Conservation (phyloP, 1,284 basidiomycete species). For the Golubevia sp. region DNA sequence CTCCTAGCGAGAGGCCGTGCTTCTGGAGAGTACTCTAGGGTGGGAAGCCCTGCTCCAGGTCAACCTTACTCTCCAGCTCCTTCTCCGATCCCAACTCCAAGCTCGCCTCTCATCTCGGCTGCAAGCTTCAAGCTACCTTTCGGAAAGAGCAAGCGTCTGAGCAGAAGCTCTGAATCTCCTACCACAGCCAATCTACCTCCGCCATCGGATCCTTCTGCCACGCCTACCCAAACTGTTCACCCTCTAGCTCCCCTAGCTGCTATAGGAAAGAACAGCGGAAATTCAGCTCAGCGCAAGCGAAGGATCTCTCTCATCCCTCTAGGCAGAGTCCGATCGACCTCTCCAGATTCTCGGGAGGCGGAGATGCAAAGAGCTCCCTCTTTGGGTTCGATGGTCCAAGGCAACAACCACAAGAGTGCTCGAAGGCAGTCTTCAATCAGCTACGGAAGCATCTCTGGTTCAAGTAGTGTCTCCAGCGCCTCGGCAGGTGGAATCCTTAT, state of each 20-base stretch:
- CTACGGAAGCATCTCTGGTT: conserved; percentile 29
- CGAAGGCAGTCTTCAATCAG: conserved; percentile 32
- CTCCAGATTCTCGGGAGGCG: too few species aligned
- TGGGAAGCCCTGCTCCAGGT: not conserved
- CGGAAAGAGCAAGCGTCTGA: conserved; percentile 19
- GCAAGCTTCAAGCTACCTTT: conserved; percentile 37
- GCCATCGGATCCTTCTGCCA: conserved; percentile 11
- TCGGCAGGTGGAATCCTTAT: conserved; percentile 10
- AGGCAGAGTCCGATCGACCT: conserved; percentile 20
- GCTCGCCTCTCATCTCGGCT: conserved; percentile 9
- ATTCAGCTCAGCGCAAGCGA: conserved; percentile 18
- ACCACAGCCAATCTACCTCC: not conserved
- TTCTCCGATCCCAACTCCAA: not conserved
- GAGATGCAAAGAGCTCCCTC: conserved; percentile 9
- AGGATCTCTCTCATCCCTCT: conserved; percentile 30
- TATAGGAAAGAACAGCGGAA: conserved; percentile 14
- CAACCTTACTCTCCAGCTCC: not conserved
- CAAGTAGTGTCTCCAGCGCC: conserved; percentile 29
- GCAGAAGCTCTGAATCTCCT: conserved; percentile 3
- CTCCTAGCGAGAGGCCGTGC: conserved; percentile 11
- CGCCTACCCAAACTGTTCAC: conserved; percentile 13
- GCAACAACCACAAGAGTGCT: conserved; percentile 5
- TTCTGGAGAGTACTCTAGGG: conserved; percentile 11
- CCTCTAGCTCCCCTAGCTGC: conserved; percentile 4
- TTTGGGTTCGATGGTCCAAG: not conserved